Evolutionary conservation across 2,329 filamentous ascomycete species (phyloP), one percentile per base, ranked within the genome.

Genomic region (Exophiala spinifera): DNA sequence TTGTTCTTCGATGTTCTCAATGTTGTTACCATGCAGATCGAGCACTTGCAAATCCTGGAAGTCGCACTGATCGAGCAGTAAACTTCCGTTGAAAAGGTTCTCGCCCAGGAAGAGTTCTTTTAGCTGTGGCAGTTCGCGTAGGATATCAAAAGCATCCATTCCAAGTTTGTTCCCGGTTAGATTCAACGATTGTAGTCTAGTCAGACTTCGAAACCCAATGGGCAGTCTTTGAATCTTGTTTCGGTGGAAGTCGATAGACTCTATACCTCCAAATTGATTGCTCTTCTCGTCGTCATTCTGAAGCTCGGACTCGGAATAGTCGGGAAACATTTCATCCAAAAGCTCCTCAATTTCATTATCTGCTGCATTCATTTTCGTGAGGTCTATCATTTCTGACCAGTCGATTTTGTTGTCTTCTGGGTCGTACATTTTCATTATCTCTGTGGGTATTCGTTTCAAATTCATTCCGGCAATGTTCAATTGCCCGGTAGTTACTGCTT

Each of bases 371-470:
- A 97, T 84, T 57, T 87, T 84, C 1, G 86, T 87, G 43, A 97
- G 74, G 66, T 97, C 92, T 10, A 97, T 89, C 55, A 88, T 87
- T 70, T 97, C 92, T 1, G 91, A 91, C 94, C 94, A 97, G 31
- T 86, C 83, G 19, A 80, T 75, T 11, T 76, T 77, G 34, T 86
- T 82, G 51, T 81, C 79, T 49, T 91, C 85, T 23, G 54, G 19
- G 63, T 91, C 88, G 68, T 96, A 97, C 91, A 97, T 97, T 51
- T 85, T 83, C 72, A 95, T 75, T 0, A 97, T 88, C 66, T 95
- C 89, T 1, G 81, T 72, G 0, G 94, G 94, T 3, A 99, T 87
- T 53, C 87, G 79, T 57, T 84, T 87, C 36, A 99, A 71, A 1
- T 84, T 83, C 78, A 97, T 81, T 0, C 88, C 91, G 1, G 91